Evolutionary conservation across 345 rosid species (phyloP), one percentile per base, ranked within the genome.

Genomic region (Lepidium aucheri): DNA sequence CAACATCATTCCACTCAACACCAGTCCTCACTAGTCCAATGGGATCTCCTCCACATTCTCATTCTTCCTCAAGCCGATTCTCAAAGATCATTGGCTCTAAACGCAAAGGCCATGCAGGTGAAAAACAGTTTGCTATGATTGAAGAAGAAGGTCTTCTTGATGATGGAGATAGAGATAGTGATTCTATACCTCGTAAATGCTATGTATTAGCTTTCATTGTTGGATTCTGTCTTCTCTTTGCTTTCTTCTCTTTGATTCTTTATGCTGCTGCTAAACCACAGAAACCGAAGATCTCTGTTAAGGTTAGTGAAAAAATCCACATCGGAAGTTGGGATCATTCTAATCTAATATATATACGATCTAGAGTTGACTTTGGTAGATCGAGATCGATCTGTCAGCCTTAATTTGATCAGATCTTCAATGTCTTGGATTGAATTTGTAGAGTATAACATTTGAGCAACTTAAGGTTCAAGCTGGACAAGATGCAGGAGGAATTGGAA

Each of bases 101-200:
- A 26, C 73, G 85, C 22, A 77, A 84, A 6, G 69, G 72, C 5
- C 72, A 77, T 4, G 46, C 71, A 8, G 89, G 82, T 16, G 78
- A 85, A 20, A 85, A 81, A 72, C 83, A 70, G 18, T 79, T 82
- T 10, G 90, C 72, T 6, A 83, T 80, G 65, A 93, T 93, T 56
- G 98, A 93, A 71, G 98, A 93, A 74, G 98, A 93, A 69, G 93
- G 97, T 13, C 80, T 90, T 26, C 97, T 93, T 18, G 86, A 93
- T n/a, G 91, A 83, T 40, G 97, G 85, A 63, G 90, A 79, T 5
- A 77, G 84, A 15, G 41, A 38, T 3, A 68, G 53, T 12, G 28
- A 60, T 51, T 83, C 89, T 15, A 55, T 86, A 22, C 91, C 94
- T 53, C 91, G 97, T 40, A 83, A 96, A 16, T 88, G 96, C 72